Conservation (phyloP, 2,329 filamentous ascomycete species). For the Colletotrichum eremochloae region DNA sequence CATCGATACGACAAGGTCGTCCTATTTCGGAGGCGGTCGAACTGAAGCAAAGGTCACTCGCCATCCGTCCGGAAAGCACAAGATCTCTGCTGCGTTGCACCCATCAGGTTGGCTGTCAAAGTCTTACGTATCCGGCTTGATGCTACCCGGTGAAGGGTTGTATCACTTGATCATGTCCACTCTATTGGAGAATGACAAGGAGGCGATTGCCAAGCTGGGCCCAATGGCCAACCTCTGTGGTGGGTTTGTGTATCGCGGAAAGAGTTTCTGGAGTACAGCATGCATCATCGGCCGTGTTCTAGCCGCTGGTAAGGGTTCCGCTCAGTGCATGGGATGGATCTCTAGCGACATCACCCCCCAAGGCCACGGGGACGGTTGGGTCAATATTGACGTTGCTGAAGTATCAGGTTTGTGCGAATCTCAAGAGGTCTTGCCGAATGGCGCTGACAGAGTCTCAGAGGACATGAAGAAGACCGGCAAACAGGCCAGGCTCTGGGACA, state of each 20-base stretch:
- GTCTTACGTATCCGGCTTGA: constrained; percentile 74
- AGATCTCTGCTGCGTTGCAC: constrained; percentile 69
- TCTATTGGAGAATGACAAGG: constrained; percentile 73
- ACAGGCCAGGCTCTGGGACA: constrained; percentile 73
- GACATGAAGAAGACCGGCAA: constrained; percentile 64
- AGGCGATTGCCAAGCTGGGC: constrained; percentile 70
- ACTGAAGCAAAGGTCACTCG: constrained; percentile 39
- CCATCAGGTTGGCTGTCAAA: constrained; percentile 76
- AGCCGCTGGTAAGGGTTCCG: constrained; percentile 71
- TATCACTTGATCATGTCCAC: constrained; percentile 76
- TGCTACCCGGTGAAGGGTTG: constrained; percentile 74
- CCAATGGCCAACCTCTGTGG: constrained; percentile 73
- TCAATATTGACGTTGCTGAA: constrained; percentile 69
- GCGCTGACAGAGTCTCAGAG: constrained; percentile 52
- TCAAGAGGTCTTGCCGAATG: background rate
- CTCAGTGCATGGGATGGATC: constrained; percentile 78
- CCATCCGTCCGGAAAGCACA: constrained; percentile 61
- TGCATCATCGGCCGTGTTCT: constrained; percentile 76
- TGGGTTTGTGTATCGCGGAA: constrained; percentile 73
- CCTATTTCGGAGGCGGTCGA: constrained; percentile 59
- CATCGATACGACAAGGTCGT: constrained; percentile 55
- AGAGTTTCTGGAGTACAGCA: constrained; percentile 78
- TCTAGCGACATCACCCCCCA: constrained; percentile 70
- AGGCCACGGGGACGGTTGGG: constrained; percentile 67
- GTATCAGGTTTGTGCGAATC: constrained; percentile 59